These are phyloP conservation scores for Fagus crenata DNA, from an alignment of 306 rosid species.

Conservation along the genomic window DNA sequence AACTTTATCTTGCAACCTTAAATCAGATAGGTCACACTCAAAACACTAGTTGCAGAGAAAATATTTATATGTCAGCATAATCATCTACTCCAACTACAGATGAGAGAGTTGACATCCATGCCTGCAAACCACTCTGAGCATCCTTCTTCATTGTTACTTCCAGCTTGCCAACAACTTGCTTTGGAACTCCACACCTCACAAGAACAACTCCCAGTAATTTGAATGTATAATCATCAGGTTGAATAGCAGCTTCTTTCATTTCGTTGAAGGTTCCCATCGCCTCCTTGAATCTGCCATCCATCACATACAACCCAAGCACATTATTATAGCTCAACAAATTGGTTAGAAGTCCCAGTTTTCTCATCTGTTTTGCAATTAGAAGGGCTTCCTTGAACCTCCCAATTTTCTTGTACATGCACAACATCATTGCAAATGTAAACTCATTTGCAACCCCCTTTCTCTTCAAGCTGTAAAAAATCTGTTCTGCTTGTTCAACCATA, in stretches of 20 bases:
- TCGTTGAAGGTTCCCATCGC: conserved; percentile 57
- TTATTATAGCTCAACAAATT: conserved; percentile 69
- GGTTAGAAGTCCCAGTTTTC: conserved; percentile 45
- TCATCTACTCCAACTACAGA: conserved; percentile 53
- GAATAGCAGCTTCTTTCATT: conserved; percentile 53
- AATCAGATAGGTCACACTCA: not conserved
- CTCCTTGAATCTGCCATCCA: conserved; percentile 55
- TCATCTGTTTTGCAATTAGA: conserved; percentile 62
- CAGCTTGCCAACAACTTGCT: conserved; percentile 61
- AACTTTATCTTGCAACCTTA: not conserved
- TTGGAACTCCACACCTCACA: conserved; percentile 67
- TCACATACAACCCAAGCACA: conserved; percentile 62
- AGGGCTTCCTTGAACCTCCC: conserved; percentile 68
- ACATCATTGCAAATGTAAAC: conserved; percentile 83
- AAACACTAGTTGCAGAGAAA: not conserved
- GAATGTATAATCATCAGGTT: conserved; percentile 69
- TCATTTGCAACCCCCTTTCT: conserved; percentile 59
- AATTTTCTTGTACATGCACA: conserved; percentile 75
- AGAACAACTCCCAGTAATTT: conserved; percentile 61
- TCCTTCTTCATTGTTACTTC: conserved; percentile 60
- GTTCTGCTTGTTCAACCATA: conserved; percentile 64
- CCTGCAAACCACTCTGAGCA: conserved; percentile 45
- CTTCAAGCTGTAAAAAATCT: conserved; percentile 63
- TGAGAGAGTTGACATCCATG: conserved; percentile 61
- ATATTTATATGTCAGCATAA: conserved; percentile 32